Evolutionary conservation across 2,329 filamentous ascomycete genomes (phyloP).

Genomic region (Cladosporium sp.): DNA sequence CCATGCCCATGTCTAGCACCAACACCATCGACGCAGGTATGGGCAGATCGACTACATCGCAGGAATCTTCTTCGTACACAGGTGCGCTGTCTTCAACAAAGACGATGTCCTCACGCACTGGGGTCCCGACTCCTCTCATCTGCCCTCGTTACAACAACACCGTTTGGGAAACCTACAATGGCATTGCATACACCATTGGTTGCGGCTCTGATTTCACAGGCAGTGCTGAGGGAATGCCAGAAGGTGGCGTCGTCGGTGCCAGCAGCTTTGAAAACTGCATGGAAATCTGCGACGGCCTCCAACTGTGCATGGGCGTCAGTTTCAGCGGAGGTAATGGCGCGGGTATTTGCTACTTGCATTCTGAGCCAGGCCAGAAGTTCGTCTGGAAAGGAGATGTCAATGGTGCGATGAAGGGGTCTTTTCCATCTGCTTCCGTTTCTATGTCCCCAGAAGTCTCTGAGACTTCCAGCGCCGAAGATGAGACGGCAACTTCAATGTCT

Average conservation of each 20-base stretch:
- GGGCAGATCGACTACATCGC: slow-evolving; percentile 22
- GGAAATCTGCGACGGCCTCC: slow-evolving; percentile 16
- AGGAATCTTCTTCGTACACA: slow-evolving; percentile 22
- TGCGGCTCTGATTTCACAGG: slow-evolving; percentile 17
- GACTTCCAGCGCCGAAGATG: neutral
- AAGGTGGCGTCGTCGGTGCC: neutral
- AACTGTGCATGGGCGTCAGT: slow-evolving; percentile 16
- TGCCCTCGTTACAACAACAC: slow-evolving; percentile 17
- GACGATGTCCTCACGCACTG: neutral
- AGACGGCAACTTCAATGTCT: slow-evolving; percentile 5
- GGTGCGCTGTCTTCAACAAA: slow-evolving; percentile 24
- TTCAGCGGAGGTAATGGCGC: slow-evolving; percentile 21
- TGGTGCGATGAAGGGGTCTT: slow-evolving; percentile 5
- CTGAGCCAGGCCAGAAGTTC: neutral
- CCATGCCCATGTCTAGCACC: slow-evolving; percentile 17
- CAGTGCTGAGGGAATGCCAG: neutral
- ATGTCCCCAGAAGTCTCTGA: neutral
- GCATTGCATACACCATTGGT: slow-evolving; percentile 12
- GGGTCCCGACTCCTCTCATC: slow-evolving; percentile 14
- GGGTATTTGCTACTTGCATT: slow-evolving; percentile 21
- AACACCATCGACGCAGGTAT: slow-evolving; percentile 25
- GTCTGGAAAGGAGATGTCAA: slow-evolving; percentile 16
- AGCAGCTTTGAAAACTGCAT: slow-evolving; percentile 20
- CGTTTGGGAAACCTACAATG: slow-evolving; percentile 14
- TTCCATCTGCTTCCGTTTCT: neutral